A percentile compares a stretch with the other conserved stretches of the same genome.
These are phyloP conservation scores for Lyophyllum decastes DNA, from an alignment of 768 basidiomycete genomes.

Conservation along the genomic window DNA sequence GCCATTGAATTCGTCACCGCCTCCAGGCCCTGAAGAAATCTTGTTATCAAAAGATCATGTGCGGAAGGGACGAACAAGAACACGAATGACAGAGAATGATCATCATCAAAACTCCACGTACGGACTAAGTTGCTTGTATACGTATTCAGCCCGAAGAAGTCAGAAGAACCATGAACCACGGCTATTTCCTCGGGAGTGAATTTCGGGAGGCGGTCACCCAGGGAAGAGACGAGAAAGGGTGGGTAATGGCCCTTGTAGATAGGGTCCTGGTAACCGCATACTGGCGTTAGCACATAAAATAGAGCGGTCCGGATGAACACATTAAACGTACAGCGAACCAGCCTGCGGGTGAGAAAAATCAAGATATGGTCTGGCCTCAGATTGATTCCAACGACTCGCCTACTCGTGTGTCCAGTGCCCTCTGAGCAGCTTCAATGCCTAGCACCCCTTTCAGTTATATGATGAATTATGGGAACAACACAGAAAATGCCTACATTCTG, in stretches of 20 bases:
- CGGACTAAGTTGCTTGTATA: constrained; percentile 63
- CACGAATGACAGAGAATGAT: not conserved
- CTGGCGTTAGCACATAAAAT: constrained; percentile 5
- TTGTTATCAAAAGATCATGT: not conserved
- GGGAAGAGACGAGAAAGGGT: constrained; percentile 42
- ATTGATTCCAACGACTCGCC: constrained; percentile 24
- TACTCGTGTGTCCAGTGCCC: constrained; percentile 62
- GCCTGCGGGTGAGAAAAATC: constrained; percentile 26
- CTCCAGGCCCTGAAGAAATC: constrained; percentile 46
- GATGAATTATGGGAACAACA: not conserved
- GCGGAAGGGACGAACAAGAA: not conserved
- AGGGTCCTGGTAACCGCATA: constrained; percentile 44
- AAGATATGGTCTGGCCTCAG: not conserved
- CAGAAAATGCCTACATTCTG: constrained; percentile 51
- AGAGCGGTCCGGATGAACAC: not conserved
- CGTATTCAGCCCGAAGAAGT: constrained; percentile 70
- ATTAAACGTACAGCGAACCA: constrained; percentile 41
- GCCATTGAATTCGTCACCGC: constrained; percentile 57
- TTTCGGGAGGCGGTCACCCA: constrained; percentile 53
- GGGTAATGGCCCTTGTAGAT: constrained; percentile 76
- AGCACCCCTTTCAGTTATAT: not conserved
- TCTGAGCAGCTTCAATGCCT: constrained; percentile 66
- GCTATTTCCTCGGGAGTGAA: constrained; percentile 56
- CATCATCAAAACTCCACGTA: constrained; percentile 27
- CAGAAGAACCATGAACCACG: constrained; percentile 61